Base-by-base conservation (phyloP, 2,329 filamentous ascomycete species). In the Verticillium longisporum region DNA sequence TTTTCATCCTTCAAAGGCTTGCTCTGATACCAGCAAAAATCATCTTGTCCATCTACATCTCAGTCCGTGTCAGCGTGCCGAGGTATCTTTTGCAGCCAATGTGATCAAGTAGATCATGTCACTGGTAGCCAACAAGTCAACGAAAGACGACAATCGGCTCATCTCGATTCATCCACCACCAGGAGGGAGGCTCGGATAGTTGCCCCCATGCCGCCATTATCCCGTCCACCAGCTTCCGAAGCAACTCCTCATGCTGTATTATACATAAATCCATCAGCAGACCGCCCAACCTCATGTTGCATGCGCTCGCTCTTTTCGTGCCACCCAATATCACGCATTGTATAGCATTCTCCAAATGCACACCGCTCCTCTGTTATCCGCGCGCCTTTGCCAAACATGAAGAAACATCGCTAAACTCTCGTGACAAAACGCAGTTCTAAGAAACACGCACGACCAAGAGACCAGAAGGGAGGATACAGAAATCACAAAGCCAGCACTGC, bases 391-490 rank as follows among this genome's bases (percentile, higher is more conserved):
- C 21, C 45, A 21, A 53, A 56, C 61, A 63, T 53, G 50, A 34
- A 60, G 61, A 63, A 62, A 65, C 61, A 64, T 67, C 64, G 57
- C 55, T 33, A 10, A 56, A 56, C 32, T 34, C 31, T 56, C 45
- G 18, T 53, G 18, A 26, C 45, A 45, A 15, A n/a, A 26, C 45
- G 18, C 45, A 53, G 26, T 31, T 31, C 5, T 31, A 31, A 5
- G 21, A 18, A 31, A 53, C n/a, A 53, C n/a, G 18, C n/a, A 53
- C 13, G 26, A 4, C 26, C 26, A 31, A 45, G 14, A 53, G 18
- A 53, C 21, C 6, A 21, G 21, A 53, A 18, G 18, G 45, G 21
- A 53, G 15, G 18, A 53, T 5, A 53, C n/a, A 3, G 45, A 13
- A 21, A 26, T 18, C n/a, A 53, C 5, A 53, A 21, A 18, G 18